Base-by-base conservation (phyloP, 305 asterid species). In the Fraxinus greggii region DNA sequence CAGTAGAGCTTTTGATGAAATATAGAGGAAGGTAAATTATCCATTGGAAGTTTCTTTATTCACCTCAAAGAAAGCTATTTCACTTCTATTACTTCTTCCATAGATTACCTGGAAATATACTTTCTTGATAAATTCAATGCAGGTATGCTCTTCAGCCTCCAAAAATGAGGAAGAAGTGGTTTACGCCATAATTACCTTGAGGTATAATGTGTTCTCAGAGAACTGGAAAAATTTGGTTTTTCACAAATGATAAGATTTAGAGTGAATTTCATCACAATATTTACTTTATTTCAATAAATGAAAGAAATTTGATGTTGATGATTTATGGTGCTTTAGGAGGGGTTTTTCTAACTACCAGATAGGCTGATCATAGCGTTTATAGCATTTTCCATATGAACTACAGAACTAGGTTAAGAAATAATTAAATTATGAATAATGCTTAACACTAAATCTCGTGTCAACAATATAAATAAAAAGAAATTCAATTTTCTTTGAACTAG, bases 131-230 rank as follows among this genome's bases (percentile, higher is more conserved):
- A 32, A 17, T 59, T 59, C 12, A 19, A 19, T 3, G 31, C 21
- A 59, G 26, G 70, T 33, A 32, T 72, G 45, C 28, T 29, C 75
- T 69, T 69, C 75, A 69, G 75, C 38, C 35, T 28, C 38, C 19
- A 65, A 67, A 69, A 69, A 26, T 69, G 38, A 69, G 75, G 33
- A 67, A 69, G 33, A 69, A 28, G 21, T 19, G 28, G 31, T 26
- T 69, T 69, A 31, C 75, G 29, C 75, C 75, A 69, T 69, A 67
- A 67, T 67, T 67, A 69, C 38, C 75, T 13, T 69, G 75, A 26
- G 38, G 21, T 29, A 29, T 69, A 29, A 69, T 28, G 75, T 28
- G 35, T 15, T 69, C 75, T 69, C 75, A 29, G 10, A 69, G 36
- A 69, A 69, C 38, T 12, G 36, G 36, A 69, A 21, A 69, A 67